Conservation (phyloP, 805 yeast genomes). For the Cyberlindnera suaveolens region DNA sequence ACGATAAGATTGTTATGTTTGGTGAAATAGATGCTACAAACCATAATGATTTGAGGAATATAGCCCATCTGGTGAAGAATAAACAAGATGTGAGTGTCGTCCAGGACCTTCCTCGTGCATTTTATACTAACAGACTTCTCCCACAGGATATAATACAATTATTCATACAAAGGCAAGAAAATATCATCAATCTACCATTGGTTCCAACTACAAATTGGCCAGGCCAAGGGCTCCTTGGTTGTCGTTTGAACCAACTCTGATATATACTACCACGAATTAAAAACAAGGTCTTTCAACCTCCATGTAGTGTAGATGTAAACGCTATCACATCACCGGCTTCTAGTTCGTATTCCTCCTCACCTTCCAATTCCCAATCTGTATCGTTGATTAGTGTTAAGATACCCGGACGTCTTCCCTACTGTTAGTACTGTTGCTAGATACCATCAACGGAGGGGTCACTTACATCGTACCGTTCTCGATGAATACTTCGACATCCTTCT, state of each 20-base stretch:
- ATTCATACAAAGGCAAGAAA: slow-evolving; percentile 1
- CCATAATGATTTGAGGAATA: slow-evolving; percentile 40
- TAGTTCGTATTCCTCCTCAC: slow-evolving; percentile 73
- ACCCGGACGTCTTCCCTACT: slow-evolving; percentile 66
- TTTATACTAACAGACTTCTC: neutral
- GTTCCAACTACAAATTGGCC: slow-evolving; percentile 16
- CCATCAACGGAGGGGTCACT: neutral
- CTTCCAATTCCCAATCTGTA: slow-evolving; percentile 95
- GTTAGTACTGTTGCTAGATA: neutral
- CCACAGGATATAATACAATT: neutral
- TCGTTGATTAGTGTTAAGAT: slow-evolving; percentile 87
- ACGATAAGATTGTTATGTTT: slow-evolving; percentile 40
- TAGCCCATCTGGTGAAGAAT: slow-evolving; percentile 39
- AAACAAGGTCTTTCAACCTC: slow-evolving; percentile 52
- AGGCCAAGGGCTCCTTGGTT: slow-evolving; percentile 26
- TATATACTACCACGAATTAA: slow-evolving; percentile 34
- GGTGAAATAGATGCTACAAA: slow-evolving; percentile 51
- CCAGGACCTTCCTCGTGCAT: too few relatives aligned
- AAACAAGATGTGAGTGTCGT: slow-evolving; percentile 30
- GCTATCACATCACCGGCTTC: slow-evolving; percentile 73
- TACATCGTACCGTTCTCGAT: slow-evolving; percentile 60
- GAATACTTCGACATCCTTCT: slow-evolving; percentile 65
- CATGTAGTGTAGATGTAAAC: slow-evolving; percentile 91
- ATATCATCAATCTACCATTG: slow-evolving; percentile 1
- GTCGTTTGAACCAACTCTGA: slow-evolving; percentile 21